phyloP scores from a whole-genome alignment of 495 filamentous ascomycete species.

The Chlorociboria aeruginascens region DNA sequence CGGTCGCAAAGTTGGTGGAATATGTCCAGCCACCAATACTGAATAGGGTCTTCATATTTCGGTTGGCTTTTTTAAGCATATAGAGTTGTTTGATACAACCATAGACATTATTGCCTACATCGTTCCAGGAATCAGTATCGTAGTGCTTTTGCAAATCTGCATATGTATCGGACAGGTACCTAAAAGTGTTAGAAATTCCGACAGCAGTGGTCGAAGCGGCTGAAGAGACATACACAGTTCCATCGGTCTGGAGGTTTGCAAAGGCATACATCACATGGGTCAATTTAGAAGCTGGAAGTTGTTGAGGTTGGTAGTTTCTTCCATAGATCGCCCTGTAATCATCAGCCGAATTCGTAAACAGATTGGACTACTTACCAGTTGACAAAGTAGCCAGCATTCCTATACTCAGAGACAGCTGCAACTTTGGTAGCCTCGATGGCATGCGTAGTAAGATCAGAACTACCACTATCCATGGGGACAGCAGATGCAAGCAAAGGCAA shows the following conservation, averaged over 20 bases:
- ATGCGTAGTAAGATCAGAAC: background rate
- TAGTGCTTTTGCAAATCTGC: conserved; percentile 70
- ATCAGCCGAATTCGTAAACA: background rate
- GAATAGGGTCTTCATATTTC: conserved; percentile 73
- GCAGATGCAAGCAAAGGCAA: background rate
- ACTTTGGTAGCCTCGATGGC: background rate
- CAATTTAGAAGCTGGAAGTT: conserved; percentile 64
- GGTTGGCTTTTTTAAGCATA: conserved; percentile 72
- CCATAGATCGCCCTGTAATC: conserved; percentile 65
- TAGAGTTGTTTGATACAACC: conserved; percentile 82
- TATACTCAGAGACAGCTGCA: conserved; percentile 30
- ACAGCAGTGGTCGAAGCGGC: background rate
- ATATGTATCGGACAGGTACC: conserved; percentile 39
- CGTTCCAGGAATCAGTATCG: conserved; percentile 45
- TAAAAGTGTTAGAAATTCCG: background rate
- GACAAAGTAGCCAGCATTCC: conserved; percentile 68
- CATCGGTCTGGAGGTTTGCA: conserved; percentile 68
- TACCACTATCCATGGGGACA: background rate
- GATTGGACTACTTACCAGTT: conserved; percentile 40
- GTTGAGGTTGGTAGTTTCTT: conserved; percentile 63
- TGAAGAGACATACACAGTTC: conserved; percentile 53
- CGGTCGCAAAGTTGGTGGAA: conserved; percentile 61
- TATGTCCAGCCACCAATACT: conserved; percentile 92
- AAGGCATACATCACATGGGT: conserved; percentile 85
- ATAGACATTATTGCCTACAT: conserved; percentile 61